Conservation (phyloP, 2,329 filamentous ascomycete genomes). For the Fusarium sp. region DNA sequence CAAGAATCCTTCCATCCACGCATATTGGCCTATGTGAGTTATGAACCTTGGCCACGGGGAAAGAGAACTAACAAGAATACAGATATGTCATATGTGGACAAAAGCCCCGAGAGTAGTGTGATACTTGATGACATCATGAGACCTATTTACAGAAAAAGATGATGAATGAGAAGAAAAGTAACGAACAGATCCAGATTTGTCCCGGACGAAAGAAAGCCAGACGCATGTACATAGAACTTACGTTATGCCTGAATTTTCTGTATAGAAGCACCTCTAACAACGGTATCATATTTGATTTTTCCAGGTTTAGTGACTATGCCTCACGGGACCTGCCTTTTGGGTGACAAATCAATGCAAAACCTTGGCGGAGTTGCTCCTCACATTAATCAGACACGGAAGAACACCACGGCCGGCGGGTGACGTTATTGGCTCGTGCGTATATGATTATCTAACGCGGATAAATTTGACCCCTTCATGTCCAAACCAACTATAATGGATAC, state of each 20-base stretch:
- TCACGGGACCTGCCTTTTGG: background rate
- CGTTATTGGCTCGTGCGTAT: background rate
- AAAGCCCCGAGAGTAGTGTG: background rate
- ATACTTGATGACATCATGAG: background rate
- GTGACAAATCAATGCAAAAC: background rate
- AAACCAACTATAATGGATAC: background rate
- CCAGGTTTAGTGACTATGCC: too few relatives aligned
- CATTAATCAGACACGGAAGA: background rate
- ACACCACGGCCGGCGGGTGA: background rate
- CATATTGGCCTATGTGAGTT: constrained; percentile 44
- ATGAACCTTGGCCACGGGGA: rapidly evolving
- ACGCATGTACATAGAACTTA: background rate
- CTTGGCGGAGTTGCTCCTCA: background rate
- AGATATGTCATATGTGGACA: constrained; percentile 17
- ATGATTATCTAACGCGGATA: background rate
- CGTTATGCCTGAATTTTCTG: background rate
- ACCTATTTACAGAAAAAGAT: background rate
- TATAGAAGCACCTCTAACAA: too few relatives aligned
- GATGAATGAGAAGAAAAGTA: background rate
- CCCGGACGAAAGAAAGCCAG: background rate
- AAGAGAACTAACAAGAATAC: background rate
- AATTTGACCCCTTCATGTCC: background rate
- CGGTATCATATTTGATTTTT: too few relatives aligned
- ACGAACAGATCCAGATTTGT: background rate
- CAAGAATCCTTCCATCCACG: constrained; percentile 42